phyloP scores from a whole-genome alignment of 306 rosid species.

The Vigna hirtella region DNA sequence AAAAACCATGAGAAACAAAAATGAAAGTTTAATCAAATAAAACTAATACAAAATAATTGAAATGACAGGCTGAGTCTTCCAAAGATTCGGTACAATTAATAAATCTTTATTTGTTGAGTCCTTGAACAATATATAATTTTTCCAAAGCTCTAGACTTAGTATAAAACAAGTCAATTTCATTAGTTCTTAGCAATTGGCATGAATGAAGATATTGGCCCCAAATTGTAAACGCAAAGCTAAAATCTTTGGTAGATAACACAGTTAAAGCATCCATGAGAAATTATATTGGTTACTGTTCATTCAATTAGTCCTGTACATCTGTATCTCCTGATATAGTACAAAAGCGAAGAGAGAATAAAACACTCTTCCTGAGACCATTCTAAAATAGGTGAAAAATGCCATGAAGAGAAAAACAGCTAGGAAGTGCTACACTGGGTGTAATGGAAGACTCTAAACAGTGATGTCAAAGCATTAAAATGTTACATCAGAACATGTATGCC shows the following conservation, averaged over 20 bases:
- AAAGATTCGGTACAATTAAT: background rate
- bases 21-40: background rate
- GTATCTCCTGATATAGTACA: slow-evolving; percentile 42
- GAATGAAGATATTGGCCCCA: background rate
- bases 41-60: background rate
- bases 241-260: slow-evolving; percentile 28
- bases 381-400: slow-evolving; percentile 18
- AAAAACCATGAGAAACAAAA: too few relatives aligned
- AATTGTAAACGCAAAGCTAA: slow-evolving; percentile 26
- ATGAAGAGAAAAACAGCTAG: background rate
- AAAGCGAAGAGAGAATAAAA: slow-evolving; percentile 11
- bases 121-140: background rate
- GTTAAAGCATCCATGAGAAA: slow-evolving; percentile 2
- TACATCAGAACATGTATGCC: slow-evolving; percentile 27
- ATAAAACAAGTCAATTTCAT: background rate
- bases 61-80: background rate
- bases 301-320: slow-evolving; percentile 37
- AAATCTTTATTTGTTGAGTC: background rate
- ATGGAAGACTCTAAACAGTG: slow-evolving; percentile 24
- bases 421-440: slow-evolving; percentile 31
- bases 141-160: background rate
- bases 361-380: slow-evolving; percentile 38
- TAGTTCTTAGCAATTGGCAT: too few relatives aligned
- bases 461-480: slow-evolving; percentile 39
- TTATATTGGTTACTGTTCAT: slow-evolving; percentile 32